phyloP scores from a whole-genome alignment of 1,284 basidiomycete genomes.

The Naganishia albida region DNA sequence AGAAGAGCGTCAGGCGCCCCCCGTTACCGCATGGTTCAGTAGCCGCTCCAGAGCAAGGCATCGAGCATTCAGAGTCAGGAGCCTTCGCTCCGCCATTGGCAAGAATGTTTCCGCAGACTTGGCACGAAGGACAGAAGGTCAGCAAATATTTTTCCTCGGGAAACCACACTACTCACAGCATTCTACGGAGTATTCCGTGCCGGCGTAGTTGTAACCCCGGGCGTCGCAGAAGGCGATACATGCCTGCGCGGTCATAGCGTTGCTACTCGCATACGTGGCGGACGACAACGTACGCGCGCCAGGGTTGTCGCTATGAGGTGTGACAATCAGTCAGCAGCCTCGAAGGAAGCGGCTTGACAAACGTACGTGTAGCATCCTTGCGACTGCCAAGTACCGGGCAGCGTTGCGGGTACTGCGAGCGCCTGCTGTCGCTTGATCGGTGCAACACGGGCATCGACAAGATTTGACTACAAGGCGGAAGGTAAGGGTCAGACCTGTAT shows the following conservation, averaged over 20 bases:
- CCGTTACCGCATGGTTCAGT: neutral
- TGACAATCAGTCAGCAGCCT: neutral
- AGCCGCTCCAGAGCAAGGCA: neutral
- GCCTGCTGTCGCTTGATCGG: neutral
- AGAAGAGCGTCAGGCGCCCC: neutral
- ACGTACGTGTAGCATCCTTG: conserved; percentile 19
- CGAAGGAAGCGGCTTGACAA: neutral
- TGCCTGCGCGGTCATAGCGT: conserved; percentile 60
- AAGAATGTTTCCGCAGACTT: too few relatives aligned
- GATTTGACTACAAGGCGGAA: too few relatives aligned
- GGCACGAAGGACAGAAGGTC: too few relatives aligned
- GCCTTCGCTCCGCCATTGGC: too few relatives aligned
- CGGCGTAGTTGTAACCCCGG: conserved; percentile 62
- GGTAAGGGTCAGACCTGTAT: too few relatives aligned
- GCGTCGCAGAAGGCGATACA: conserved; percentile 66
- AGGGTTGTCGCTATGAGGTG: neutral
- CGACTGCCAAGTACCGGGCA: conserved; percentile 9
- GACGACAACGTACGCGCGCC: neutral
- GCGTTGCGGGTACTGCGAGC: neutral
- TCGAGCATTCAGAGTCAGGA: too few relatives aligned
- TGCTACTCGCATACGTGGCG: neutral
- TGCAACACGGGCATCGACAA: neutral
- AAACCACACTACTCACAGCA: conserved; percentile 47
- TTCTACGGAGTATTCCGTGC: conserved; percentile 59
- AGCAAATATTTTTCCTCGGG: neutral